Conservation (phyloP, 768 basidiomycete species). For the Xanthoconium purpureum region DNA sequence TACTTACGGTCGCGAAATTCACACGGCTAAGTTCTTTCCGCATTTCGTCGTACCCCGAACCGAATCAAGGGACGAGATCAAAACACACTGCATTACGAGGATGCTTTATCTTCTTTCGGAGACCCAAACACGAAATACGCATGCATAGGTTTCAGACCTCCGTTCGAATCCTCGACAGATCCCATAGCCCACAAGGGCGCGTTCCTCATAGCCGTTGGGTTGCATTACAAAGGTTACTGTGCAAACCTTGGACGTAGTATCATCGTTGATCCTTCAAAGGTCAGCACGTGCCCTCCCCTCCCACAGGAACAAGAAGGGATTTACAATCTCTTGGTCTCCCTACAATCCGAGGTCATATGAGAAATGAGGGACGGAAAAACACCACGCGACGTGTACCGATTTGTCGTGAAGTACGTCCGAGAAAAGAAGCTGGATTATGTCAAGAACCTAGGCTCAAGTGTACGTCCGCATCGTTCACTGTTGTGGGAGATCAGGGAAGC, state of each 20-base stretch:
- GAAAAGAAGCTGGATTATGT: slow-evolving; percentile 81
- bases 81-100: too few relatives aligned
- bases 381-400: slow-evolving; percentile 79
- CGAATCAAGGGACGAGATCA: too few relatives aligned
- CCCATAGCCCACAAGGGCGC: slow-evolving; percentile 85
- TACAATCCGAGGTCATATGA: slow-evolving; percentile 73
- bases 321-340: slow-evolving; percentile 71
- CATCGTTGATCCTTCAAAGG: slow-evolving; percentile 90
- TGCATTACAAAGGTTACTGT: slow-evolving; percentile 92
- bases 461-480: slow-evolving; percentile 37
- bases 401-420: slow-evolving; percentile 64
- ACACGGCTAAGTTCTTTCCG: too few relatives aligned
- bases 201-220: slow-evolving; percentile 79
- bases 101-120: too few relatives aligned
- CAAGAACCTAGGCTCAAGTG: slow-evolving; percentile 89
- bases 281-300: slow-evolving; percentile 27
- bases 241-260: slow-evolving; percentile 91
- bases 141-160: too few relatives aligned
- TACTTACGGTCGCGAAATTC: too few relatives aligned
- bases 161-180: slow-evolving; percentile 79
- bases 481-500: not conserved
- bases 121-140: too few relatives aligned
- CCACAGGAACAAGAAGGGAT: slow-evolving; percentile 86
- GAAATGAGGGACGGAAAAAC: slow-evolving; percentile 77
- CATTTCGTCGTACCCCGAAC: too few relatives aligned